Evolutionary conservation across 129 eudicot genomes (phyloP), one percentile per base, ranked within the genome.

Genomic region (Tanacetum coccineum): DNA sequence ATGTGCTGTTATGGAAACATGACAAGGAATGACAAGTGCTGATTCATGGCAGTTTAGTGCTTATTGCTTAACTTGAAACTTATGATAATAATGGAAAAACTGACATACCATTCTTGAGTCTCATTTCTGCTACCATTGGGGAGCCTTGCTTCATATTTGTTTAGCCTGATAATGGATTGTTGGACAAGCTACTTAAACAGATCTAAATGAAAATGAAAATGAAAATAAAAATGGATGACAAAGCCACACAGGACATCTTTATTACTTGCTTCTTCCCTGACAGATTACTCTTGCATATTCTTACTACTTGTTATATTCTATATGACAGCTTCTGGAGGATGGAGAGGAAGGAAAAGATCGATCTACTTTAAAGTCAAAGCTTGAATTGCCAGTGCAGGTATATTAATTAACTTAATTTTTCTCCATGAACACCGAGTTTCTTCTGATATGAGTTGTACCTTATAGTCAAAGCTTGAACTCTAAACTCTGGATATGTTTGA

Each of bases 321-420:
- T 55, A 18, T 67, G 66, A 67, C 72, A 89, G 96, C 90, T 94
- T 57, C 71, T 94, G 72, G 99, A 89, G 77, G 96, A 94, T 75
- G 96, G 96, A 58, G 99, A 87, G 69, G 96, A 87, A 62, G 96
- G 93, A 39, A 89, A 94, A 68, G 90, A 69, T 65, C 84, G 89
- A 71, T 81, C 86, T 21, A 79, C 86, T 36, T 72, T 87, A 79
- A 89, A 87, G 85, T 85, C 97, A 73, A 94, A 94, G 81, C 96
- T 94, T 59, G 99, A 94, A 75, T 77, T 94, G 36, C 99, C 97
- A 21, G 99, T 22, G 67, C 99, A 94, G 98, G 98, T 93, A 57
- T 69, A 53, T 79, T 49, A 58, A 18, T 42, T 13, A 12, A 40
- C 54, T 45, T 18, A 44, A 46, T 44, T 56, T 72, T 42, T 22